Conservation (phyloP, 2,329 filamentous ascomycete genomes). For the Simplicillium sp. region DNA sequence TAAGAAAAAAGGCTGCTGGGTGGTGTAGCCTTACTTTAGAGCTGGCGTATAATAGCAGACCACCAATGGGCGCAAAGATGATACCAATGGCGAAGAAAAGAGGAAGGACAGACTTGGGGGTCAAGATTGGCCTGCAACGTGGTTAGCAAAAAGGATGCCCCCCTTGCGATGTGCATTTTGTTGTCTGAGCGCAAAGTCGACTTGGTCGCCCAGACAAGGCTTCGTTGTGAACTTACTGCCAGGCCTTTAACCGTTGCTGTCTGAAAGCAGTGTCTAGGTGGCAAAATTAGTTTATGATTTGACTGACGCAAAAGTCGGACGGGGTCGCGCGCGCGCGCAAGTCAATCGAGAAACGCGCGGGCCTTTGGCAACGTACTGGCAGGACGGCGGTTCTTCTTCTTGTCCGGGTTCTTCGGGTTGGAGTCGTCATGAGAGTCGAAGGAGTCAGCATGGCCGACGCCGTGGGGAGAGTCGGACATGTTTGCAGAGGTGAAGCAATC, state of each 20-base stretch:
- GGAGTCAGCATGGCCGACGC: slow-evolving; percentile 39
- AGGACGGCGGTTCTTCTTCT: slow-evolving; percentile 84
- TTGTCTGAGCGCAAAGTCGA: too few relatives aligned
- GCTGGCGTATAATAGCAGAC: slow-evolving; percentile 77
- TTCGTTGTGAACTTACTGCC: slow-evolving; percentile 64
- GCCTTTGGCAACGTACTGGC: slow-evolving; percentile 57
- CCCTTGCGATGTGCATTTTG: too few relatives aligned
- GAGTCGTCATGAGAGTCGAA: slow-evolving; percentile 48
- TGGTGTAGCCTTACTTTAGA: slow-evolving; percentile 47
- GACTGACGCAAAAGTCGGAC: slow-evolving; percentile 4
- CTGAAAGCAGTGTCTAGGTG: slow-evolving; percentile 82
- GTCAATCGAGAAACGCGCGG: too few relatives aligned
- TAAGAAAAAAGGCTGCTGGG: neutral
- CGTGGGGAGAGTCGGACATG: slow-evolving; percentile 39
- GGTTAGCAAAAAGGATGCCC: slow-evolving; percentile 19
- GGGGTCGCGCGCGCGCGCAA: slow-evolving; percentile 5
- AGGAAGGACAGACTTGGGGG: slow-evolving; percentile 84
- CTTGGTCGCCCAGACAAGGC: too few relatives aligned
- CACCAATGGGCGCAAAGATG: slow-evolving; percentile 89
- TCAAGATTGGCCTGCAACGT: slow-evolving; percentile 70
- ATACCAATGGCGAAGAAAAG: slow-evolving; percentile 86
- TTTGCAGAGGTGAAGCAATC: slow-evolving; percentile 7
- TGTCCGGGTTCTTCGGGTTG: slow-evolving; percentile 49
- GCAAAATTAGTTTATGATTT: neutral
- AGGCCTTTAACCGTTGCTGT: slow-evolving; percentile 94